Conservation (phyloP, 768 basidiomycete genomes). For the Hydnomerulius pinastri region DNA sequence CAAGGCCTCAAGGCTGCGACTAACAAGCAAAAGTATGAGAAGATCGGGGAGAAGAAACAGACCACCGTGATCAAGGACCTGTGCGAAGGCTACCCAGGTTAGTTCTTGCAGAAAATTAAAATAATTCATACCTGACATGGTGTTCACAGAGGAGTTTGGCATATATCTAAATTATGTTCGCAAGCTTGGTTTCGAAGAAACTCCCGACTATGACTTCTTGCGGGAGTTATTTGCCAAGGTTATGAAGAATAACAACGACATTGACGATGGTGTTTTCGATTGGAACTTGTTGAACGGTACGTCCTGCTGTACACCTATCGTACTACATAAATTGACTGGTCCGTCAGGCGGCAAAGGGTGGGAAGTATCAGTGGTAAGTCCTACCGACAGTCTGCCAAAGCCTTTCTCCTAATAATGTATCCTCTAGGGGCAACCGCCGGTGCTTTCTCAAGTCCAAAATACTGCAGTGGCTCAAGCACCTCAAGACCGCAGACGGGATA, state of each 20-base stretch:
- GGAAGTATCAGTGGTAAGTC: constrained; percentile 77
- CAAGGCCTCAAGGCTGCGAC: constrained; percentile 99
- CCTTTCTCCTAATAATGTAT: constrained; percentile 9
- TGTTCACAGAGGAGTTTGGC: constrained; percentile 88
- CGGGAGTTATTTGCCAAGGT: constrained; percentile 94
- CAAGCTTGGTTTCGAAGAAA: constrained; percentile 98
- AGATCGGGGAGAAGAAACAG: constrained; percentile 99
- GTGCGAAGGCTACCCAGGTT: constrained; percentile 93
- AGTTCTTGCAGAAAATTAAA: constrained; percentile 21
- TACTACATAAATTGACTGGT: constrained; percentile 8
- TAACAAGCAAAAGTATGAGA: constrained; percentile 99
- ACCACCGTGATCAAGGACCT: constrained; percentile 97
- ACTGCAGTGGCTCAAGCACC: constrained; percentile 43
- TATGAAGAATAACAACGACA: constrained; percentile 85
- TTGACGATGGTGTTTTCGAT: constrained; percentile 93
- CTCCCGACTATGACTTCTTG: constrained; percentile 98
- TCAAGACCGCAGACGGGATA: constrained; percentile 62
- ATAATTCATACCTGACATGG: constrained; percentile 7
- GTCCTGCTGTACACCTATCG: constrained; percentile 11
- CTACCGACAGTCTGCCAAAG: neutral
- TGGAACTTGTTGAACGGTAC: constrained; percentile 92
- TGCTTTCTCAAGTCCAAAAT: constrained; percentile 65
- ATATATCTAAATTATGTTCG: constrained; percentile 99
- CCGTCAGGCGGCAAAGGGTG: constrained; percentile 84
- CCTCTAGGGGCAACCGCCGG: constrained; percentile 60